Conservation (phyloP, 1,139 yeast genomes). For the Geotrichum reessii region DNA sequence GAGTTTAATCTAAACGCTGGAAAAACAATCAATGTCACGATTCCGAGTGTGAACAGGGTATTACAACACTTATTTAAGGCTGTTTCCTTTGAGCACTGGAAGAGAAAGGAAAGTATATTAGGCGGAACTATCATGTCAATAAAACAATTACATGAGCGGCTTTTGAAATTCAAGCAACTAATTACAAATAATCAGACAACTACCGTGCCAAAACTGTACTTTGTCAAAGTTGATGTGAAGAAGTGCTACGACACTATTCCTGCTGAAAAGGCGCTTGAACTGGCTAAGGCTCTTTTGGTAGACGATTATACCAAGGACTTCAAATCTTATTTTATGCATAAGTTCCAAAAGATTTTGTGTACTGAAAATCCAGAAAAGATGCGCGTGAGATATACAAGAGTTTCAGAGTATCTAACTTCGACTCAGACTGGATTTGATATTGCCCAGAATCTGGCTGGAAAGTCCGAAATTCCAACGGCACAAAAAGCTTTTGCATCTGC, state of each 20-base stretch:
- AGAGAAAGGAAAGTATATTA: constrained; percentile 13
- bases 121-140: constrained; percentile 19
- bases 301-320: background rate
- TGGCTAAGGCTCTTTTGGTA: constrained; percentile 23
- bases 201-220: constrained; percentile 41
- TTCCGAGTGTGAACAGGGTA: constrained; percentile 27
- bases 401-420: constrained; percentile 10
- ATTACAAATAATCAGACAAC: background rate
- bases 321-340: constrained; percentile 13
- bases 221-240: constrained; percentile 69
- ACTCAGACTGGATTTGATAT: background rate
- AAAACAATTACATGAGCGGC: constrained; percentile 17
- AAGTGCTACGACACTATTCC: constrained; percentile 78
- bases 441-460: constrained; percentile 2
- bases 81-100: constrained; percentile 27
- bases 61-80: constrained; percentile 27
- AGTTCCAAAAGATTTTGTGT: constrained; percentile 4
- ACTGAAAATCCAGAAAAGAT: background rate
- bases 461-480: background rate
- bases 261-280: constrained; percentile 39
- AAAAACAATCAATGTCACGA: background rate
- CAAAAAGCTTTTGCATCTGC: background rate
- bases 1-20: background rate
- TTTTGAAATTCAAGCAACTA: constrained; percentile 21
- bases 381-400: background rate